Conservation (phyloP, 768 basidiomycete species). For the Rhodotorula babjevae region DNA sequence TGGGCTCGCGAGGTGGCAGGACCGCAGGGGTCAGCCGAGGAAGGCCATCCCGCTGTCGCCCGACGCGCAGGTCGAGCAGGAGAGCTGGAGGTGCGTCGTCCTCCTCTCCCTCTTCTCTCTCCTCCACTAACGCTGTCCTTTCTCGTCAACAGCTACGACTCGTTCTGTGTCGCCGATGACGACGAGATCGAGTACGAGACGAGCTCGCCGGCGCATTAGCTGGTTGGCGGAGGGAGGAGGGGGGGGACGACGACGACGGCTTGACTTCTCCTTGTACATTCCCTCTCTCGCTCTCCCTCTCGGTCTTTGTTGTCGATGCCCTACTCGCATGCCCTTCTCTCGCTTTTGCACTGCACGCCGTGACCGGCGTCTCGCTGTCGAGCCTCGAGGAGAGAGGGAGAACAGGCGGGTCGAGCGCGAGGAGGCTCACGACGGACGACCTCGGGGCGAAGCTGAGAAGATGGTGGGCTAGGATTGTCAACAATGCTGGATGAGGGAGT, state of each 20-base stretch:
- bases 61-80: constrained; percentile 1
- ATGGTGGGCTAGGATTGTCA: not conserved
- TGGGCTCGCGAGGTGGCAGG: constrained; percentile 11
- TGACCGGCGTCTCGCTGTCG: too few species aligned
- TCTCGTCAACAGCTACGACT: constrained; percentile 16
- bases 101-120: not conserved
- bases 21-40: not conserved
- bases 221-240: too few species aligned
- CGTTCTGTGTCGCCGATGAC: constrained; percentile 29
- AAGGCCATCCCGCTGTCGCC: constrained; percentile 10
- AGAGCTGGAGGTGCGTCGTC: constrained; percentile 23
- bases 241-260: too few species aligned
- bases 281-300: not conserved
- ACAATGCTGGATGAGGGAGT: not conserved
- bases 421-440: too few species aligned
- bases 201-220: constrained; percentile 8
- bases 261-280: not conserved
- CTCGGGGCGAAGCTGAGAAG: too few species aligned
- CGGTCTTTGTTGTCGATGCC: not conserved
- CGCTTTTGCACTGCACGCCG: not conserved
- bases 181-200: constrained; percentile 27
- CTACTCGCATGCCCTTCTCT: not conserved
- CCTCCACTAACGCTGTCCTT: not conserved
- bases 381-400: not conserved
- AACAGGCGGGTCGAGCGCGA: not conserved